Evolutionary conservation across 768 basidiomycete genomes (phyloP).

Genomic region (Mrakia blollopis): DNA sequence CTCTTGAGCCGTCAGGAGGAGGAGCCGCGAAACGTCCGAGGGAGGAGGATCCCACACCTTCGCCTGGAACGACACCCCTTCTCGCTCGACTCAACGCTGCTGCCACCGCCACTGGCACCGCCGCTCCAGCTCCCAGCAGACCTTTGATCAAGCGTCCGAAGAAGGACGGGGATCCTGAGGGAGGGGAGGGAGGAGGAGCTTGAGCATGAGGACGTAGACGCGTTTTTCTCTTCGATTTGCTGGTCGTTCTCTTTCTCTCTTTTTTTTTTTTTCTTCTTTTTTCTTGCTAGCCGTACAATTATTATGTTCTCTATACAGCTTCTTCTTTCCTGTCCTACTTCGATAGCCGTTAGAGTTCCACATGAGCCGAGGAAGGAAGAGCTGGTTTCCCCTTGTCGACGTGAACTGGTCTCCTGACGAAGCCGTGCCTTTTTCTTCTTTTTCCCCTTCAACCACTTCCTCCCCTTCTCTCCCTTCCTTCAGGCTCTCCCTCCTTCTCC

Average conservation of each 20-base stretch:
- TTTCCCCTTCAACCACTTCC: neutral
- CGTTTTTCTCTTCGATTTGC: too few species aligned
- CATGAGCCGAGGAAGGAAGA: too few species aligned
- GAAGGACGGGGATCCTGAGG: neutral
- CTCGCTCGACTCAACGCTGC: constrained; percentile 6
- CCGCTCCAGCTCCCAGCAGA: neutral
- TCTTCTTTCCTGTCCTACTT: too few species aligned
- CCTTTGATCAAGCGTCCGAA: constrained; percentile 2
- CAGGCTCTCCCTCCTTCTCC: neutral
- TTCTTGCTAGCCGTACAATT: neutral
- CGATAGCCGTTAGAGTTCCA: neutral
- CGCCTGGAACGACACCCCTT: neutral
- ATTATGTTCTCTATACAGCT: neutral
- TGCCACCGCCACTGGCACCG: neutral
- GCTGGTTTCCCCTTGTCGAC: too few species aligned
- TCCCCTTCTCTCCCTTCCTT: neutral
- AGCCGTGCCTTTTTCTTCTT: neutral
- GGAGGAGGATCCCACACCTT: neutral
- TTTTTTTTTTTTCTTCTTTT: too few species aligned
- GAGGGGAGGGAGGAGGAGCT: neutral
- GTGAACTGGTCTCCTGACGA: neutral
- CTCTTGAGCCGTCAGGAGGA: neutral
- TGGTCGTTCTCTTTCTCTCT: too few species aligned
- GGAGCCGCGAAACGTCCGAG: neutral
- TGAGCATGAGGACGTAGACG: neutral